Conservation (phyloP, 768 basidiomycete species). For the Mycena indigotica region DNA sequence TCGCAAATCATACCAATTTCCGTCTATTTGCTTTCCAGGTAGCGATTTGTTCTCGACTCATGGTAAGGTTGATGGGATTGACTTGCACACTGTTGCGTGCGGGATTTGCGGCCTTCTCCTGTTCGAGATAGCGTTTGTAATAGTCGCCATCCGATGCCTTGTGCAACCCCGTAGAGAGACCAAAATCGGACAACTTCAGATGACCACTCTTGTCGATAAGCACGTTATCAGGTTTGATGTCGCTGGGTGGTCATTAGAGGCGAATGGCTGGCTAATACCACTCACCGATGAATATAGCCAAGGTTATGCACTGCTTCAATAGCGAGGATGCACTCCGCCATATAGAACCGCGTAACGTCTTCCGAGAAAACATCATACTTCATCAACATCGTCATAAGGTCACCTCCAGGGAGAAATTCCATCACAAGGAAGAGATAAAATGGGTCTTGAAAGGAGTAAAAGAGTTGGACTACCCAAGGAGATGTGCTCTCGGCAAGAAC, state of each 20-base stretch:
- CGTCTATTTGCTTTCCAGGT: conserved; percentile 99
- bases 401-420: conserved; percentile 85
- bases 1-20: conserved; percentile 67
- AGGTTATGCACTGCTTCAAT: conserved; percentile 98
- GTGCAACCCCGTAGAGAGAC: conserved; percentile 95
- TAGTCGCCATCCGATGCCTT: conserved; percentile 93
- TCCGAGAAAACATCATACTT: conserved; percentile 99
- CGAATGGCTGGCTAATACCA: conserved; percentile 9
- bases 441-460: conserved; percentile 97
- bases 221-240: conserved; percentile 99
- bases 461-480: conserved; percentile 96
- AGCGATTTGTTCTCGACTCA: conserved; percentile 95
- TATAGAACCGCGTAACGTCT: conserved; percentile 98
- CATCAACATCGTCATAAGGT: conserved; percentile 99
- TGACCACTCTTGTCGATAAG: conserved; percentile 97
- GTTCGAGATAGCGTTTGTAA: conserved; percentile 89
- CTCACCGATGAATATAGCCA: conserved; percentile 98
- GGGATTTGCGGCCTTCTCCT: conserved; percentile 61
- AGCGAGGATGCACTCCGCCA: conserved; percentile 97
- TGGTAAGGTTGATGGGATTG: conserved; percentile 95
- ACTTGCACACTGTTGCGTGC: conserved; percentile 96
- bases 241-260: conserved; percentile 55
- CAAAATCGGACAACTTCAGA: conserved; percentile 97
- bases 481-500: conserved; percentile 96
- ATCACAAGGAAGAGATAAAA: conserved; percentile 97